phyloP scores from a whole-genome alignment of 2,329 filamentous ascomycete species.

The Hypoxylon sp. region DNA sequence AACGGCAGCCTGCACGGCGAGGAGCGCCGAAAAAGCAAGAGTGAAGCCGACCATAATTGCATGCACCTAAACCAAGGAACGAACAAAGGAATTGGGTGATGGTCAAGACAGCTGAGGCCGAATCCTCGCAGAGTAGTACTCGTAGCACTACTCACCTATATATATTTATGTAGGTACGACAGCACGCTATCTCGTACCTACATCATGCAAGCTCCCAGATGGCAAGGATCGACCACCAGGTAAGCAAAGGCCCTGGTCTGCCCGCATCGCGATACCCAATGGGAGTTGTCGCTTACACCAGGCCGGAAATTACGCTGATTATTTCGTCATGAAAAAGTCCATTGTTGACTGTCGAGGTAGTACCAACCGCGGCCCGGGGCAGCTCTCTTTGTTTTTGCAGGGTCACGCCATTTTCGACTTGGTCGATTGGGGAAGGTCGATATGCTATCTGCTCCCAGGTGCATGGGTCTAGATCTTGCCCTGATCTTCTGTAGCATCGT shows the following conservation, averaged over 20 bases:
- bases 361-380: too few relatives aligned
- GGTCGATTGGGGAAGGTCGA: constrained; percentile 32
- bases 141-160: constrained; percentile 17
- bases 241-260: constrained; percentile 7
- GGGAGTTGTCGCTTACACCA: constrained; percentile 14
- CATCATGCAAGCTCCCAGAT: constrained; percentile 24
- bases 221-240: constrained; percentile 18
- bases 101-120: constrained; percentile 12
- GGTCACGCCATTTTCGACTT: constrained; percentile 24
- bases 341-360: too few relatives aligned
- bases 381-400: constrained; percentile 6
- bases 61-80: constrained; percentile 7
- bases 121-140: background rate
- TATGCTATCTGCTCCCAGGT: constrained; percentile 24
- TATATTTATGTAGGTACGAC: constrained; percentile 19
- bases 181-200: constrained; percentile 29
- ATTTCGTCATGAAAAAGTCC: too few relatives aligned
- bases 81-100: too few relatives aligned
- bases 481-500: constrained; percentile 7
- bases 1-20: constrained; percentile 38
- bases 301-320: constrained; percentile 32
- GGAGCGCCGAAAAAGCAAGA: constrained; percentile 39
- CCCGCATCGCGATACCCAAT: constrained; percentile 26
- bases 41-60: constrained; percentile 40
- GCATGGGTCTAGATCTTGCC: constrained; percentile 24